Evolutionary conservation across 352 stramenopile species (phyloP).

Genomic region (Phytophthora pluvialis): DNA sequence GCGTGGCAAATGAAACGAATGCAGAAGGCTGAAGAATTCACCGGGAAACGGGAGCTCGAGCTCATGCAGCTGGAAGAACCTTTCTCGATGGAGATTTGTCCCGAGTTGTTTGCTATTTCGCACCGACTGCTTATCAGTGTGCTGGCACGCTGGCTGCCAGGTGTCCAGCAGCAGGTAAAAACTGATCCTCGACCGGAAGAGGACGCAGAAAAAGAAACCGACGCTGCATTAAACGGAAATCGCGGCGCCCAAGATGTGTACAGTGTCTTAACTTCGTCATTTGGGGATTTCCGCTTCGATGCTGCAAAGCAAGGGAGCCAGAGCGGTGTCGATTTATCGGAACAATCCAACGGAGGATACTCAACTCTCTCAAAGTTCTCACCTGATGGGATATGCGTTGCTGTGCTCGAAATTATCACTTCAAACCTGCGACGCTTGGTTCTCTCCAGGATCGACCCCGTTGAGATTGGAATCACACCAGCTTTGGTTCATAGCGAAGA

Average conservation of each 20-base stretch:
- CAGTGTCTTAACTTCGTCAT: constrained; percentile 31
- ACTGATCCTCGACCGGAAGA: constrained; percentile 14
- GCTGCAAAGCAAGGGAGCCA: not conserved
- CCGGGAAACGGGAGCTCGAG: constrained; percentile 70
- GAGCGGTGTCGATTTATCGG: constrained; percentile 2
- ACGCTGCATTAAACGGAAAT: constrained; percentile 11
- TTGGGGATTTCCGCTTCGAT: constrained; percentile 21
- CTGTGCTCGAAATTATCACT: constrained; percentile 76
- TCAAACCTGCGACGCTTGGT: constrained; percentile 86
- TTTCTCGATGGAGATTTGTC: constrained; percentile 84
- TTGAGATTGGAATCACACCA: constrained; percentile 72
- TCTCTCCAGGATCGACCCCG: constrained; percentile 75
- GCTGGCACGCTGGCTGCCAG: constrained; percentile 64
- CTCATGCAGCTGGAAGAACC: constrained; percentile 81
- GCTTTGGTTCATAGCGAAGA: constrained; percentile 43
- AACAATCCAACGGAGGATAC: constrained; percentile 11
- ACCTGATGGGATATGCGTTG: constrained; percentile 72
- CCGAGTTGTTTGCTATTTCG: constrained; percentile 77
- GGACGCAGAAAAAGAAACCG: constrained; percentile 33
- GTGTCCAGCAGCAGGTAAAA: constrained; percentile 9
- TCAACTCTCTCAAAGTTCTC: constrained; percentile 34
- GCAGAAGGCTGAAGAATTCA: constrained; percentile 85
- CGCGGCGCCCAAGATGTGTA: constrained; percentile 30
- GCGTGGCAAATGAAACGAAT: constrained; percentile 92
- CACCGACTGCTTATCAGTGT: constrained; percentile 66